Percentiles rank a stretch among this genome's conserved stretches.
phyloP scores from a whole-genome alignment of 108 stramenopile species.

The Cyclostephanos invisitatus region DNA sequence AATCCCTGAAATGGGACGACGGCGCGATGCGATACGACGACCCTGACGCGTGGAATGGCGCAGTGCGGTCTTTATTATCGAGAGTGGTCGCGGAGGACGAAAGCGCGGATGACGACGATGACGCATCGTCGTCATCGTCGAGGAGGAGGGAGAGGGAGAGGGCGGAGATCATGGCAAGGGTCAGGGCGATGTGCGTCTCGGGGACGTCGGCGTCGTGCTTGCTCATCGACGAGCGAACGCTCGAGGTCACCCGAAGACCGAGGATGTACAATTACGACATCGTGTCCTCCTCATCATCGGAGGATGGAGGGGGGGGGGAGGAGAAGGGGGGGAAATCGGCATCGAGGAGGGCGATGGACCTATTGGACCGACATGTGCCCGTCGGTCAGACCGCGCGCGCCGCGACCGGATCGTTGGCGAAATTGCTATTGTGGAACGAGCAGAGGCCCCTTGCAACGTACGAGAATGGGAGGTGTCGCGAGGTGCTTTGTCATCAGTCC shows the following conservation, averaged over 20 bases:
- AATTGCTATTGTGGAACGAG: conserved; percentile 85
- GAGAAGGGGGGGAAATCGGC: not conserved
- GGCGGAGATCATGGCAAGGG: conserved; percentile 36
- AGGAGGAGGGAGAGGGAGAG: not conserved
- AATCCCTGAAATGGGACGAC: conserved; percentile 63
- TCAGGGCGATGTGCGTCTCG: conserved; percentile 75
- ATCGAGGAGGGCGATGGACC: conserved; percentile 45
- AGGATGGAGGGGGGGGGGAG: not conserved
- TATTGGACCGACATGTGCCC: conserved; percentile 76
- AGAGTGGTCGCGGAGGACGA: conserved; percentile 42
- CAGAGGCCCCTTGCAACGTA: conserved; percentile 54
- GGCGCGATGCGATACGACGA: conserved; percentile 56
- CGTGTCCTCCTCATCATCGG: not conserved
- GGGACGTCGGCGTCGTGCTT: conserved; percentile 85
- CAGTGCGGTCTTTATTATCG: conserved; percentile 57
- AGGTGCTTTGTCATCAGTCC: conserved; percentile 90
- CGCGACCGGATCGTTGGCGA: conserved; percentile 86
- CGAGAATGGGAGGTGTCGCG: conserved; percentile 30
- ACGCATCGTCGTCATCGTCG: too few relatives aligned
- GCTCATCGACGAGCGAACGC: conserved; percentile 37
- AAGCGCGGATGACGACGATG: too few relatives aligned
- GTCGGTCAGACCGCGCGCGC: conserved; percentile 77
- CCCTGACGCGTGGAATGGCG: conserved; percentile 65
- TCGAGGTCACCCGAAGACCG: conserved; percentile 50
- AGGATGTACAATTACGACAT: conserved; percentile 87